A percentile compares a stretch with the other conserved stretches of the same genome.
These are phyloP conservation scores for Orbilia ellipsospora DNA, from an alignment of 2,329 filamentous ascomycete genomes.

Conservation along the genomic window DNA sequence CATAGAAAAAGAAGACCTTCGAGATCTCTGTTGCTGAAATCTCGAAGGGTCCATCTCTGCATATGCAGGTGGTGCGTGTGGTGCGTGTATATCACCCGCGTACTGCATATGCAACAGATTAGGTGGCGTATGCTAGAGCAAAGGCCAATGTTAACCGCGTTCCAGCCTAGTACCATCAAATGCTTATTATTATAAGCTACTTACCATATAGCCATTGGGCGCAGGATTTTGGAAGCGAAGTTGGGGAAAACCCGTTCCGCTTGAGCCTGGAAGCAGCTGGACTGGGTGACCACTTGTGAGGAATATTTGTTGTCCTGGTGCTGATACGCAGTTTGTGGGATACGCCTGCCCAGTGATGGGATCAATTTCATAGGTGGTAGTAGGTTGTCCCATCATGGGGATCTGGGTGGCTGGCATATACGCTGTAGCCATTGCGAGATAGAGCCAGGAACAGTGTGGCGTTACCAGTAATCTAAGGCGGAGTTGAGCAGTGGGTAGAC, in stretches of 20 bases:
- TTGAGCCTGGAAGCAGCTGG: conserved; percentile 11
- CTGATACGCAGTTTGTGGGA: conserved; percentile 16
- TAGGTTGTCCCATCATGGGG: conserved; percentile 24
- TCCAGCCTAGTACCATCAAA: neutral
- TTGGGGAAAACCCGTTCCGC: conserved; percentile 6
- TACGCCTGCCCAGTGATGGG: conserved; percentile 23
- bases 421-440: conserved; percentile 27
- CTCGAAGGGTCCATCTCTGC: conserved; percentile 29
- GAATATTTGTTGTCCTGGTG: conserved; percentile 24
- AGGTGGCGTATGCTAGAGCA: conserved; percentile 4
- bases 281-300: conserved; percentile 30
- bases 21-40: conserved; percentile 20
- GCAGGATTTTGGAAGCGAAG: conserved; percentile 17
- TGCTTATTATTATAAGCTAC: neutral
- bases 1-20: conserved; percentile 34
- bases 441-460: too few relatives aligned
- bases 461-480: conserved; percentile 16
- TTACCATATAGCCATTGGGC: conserved; percentile 24
- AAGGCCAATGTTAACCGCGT: neutral
- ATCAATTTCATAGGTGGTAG: conserved; percentile 23
- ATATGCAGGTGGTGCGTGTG: conserved; percentile 38
- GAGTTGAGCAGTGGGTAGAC: neutral
- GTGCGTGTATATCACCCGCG: conserved; percentile 30
- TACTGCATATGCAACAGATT: conserved; percentile 21
- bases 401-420: conserved; percentile 24